These are phyloP conservation scores for Yamadazyma phyllophila DNA, from an alignment of 805 yeast genomes.

Conservation along the genomic window DNA sequence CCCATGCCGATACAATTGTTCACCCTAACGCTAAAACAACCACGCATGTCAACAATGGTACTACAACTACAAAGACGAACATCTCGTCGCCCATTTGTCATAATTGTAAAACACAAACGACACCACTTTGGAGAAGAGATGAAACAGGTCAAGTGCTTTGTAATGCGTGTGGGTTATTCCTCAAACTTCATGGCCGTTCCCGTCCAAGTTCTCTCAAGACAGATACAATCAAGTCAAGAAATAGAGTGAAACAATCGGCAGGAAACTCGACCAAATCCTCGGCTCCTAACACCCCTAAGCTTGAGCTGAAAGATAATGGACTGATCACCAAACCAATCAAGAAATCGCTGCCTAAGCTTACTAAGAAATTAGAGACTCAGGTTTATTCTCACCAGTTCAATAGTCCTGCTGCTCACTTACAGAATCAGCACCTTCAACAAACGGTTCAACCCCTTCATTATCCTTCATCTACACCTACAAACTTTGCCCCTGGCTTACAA, in stretches of 20 bases:
- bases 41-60: constrained; percentile 55
- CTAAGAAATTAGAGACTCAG: constrained; percentile 9
- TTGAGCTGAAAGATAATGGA: constrained; percentile 46
- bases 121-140: constrained; percentile 95
- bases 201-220: constrained; percentile 90
- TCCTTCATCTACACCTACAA: constrained; percentile 68
- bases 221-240: constrained; percentile 88
- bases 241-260: constrained; percentile 56
- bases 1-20: constrained; percentile 20
- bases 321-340: constrained; percentile 2
- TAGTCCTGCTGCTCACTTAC: constrained; percentile 15
- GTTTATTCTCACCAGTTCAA: constrained; percentile 9
- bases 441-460: constrained; percentile 58
- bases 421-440: constrained; percentile 12
- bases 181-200: constrained; percentile 88
- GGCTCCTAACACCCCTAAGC: constrained; percentile 55
- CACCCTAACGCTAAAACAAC: constrained; percentile 67
- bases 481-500: constrained; percentile 63
- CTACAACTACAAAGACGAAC: constrained; percentile 63
- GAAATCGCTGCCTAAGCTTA: constrained; percentile 13
- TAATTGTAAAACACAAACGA: constrained; percentile 88
- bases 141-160: constrained; percentile 77
- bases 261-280: constrained; percentile 35
- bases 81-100: constrained; percentile 73
- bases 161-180: constrained; percentile 89